Conservation (phyloP, 306 rosid species). For the Castanea sativa region DNA sequence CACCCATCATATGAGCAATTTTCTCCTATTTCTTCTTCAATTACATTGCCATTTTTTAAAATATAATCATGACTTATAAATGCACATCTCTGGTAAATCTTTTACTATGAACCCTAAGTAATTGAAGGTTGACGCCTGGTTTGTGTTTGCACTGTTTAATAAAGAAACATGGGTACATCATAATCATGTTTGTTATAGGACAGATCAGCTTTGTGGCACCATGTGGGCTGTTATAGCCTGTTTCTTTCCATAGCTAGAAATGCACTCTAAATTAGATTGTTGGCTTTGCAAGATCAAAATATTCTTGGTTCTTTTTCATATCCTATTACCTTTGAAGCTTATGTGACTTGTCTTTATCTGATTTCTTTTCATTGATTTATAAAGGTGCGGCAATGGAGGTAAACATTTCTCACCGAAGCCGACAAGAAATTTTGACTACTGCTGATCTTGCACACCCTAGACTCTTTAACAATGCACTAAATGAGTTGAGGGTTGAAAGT, state of each 20-base stretch:
- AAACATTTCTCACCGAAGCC: constrained; percentile 83
- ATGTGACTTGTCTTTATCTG: background rate
- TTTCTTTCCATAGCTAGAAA: background rate
- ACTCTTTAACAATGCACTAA: constrained; percentile 69
- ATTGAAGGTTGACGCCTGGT: background rate
- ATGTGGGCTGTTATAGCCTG: background rate
- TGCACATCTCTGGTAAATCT: background rate
- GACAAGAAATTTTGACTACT: constrained; percentile 79
- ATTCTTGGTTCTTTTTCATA: background rate
- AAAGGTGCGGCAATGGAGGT: constrained; percentile 87
- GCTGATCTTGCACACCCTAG: constrained; percentile 61
- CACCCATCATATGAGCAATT: background rate
- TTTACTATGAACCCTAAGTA: background rate
- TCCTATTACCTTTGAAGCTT: constrained; percentile 9
- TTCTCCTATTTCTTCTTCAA: background rate
- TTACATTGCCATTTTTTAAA: background rate
- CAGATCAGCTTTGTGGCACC: background rate
- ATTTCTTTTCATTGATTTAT: constrained; percentile 9
- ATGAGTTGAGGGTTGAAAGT: constrained; percentile 39
- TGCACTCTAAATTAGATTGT: background rate
- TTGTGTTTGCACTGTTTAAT: background rate
- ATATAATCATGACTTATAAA: background rate
- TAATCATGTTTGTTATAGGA: background rate
- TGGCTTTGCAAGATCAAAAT: background rate
- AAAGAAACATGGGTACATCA: background rate